These are phyloP conservation scores for Mycogone perniciosa DNA, from an alignment of 2,329 filamentous ascomycete species.

Conservation along the genomic window DNA sequence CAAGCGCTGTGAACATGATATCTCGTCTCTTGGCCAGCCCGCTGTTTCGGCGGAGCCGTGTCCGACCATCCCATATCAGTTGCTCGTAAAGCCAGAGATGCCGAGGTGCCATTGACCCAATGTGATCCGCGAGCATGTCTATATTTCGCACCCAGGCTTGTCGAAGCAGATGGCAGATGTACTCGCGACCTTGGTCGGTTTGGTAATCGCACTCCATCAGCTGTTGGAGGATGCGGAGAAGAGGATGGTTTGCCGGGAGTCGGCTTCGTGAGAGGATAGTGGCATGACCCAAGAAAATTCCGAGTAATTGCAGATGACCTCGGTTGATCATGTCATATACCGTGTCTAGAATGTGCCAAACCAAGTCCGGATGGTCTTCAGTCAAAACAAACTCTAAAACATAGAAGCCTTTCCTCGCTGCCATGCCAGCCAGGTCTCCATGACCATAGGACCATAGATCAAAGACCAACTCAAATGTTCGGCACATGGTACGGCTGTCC, in stretches of 20 bases:
- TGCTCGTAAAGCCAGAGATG: slow-evolving; percentile 34
- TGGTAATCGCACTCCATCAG: slow-evolving; percentile 26
- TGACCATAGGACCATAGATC: slow-evolving; percentile 31
- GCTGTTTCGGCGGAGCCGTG: slow-evolving; percentile 27
- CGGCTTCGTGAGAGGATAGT: slow-evolving; percentile 22
- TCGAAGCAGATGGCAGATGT: slow-evolving; percentile 28
- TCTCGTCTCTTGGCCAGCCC: slow-evolving; percentile 22
- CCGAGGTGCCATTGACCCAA: slow-evolving; percentile 23
- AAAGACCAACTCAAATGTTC: slow-evolving; percentile 33
- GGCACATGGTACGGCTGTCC: slow-evolving; percentile 35
- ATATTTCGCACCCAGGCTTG: slow-evolving; percentile 34
- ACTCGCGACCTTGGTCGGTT: slow-evolving; percentile 25
- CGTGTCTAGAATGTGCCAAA: slow-evolving; percentile 34
- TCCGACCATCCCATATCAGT: slow-evolving; percentile 33
- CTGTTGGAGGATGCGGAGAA: slow-evolving; percentile 28
- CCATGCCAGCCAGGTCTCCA: slow-evolving; percentile 31
- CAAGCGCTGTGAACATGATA: slow-evolving; percentile 27
- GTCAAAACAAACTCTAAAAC: slow-evolving; percentile 31
- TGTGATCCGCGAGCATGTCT: slow-evolving; percentile 26
- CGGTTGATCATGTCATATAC: slow-evolving; percentile 33
- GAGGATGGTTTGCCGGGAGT: slow-evolving; percentile 27
- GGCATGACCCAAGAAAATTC: slow-evolving; percentile 29
- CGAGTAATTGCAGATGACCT: slow-evolving; percentile 29
- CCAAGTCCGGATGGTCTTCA: slow-evolving; percentile 31
- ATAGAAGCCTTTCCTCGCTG: slow-evolving; percentile 30